A percentile compares a stretch with the other conserved stretches of the same genome.
phyloP scores from a whole-genome alignment of 2,329 filamentous ascomycete genomes.

The Alternaria brassicae region DNA sequence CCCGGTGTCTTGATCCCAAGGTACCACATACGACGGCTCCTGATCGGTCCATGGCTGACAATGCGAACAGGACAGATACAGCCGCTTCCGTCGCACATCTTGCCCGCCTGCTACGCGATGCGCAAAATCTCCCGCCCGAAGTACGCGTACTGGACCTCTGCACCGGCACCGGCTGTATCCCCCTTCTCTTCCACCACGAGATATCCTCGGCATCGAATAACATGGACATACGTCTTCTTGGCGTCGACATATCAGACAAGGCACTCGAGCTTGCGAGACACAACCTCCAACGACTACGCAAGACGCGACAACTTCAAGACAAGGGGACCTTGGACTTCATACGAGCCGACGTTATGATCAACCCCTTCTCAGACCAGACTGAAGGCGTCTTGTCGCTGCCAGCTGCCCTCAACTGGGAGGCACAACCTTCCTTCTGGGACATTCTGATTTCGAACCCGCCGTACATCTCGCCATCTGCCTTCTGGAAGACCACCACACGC shows the following conservation, averaged over 20 bases:
- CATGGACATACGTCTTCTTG: constrained; percentile 61
- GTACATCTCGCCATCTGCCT: constrained; percentile 76
- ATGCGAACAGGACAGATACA: constrained; percentile 53
- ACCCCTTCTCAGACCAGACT: constrained; percentile 57
- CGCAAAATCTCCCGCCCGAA: constrained; percentile 27
- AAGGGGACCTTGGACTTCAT: constrained; percentile 55
- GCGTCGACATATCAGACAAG: constrained; percentile 73
- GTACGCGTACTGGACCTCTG: constrained; percentile 83
- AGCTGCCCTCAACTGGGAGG: constrained; percentile 20
- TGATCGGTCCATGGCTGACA: constrained; percentile 18
- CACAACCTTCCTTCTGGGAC: constrained; percentile 52
- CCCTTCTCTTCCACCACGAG: constrained; percentile 74
- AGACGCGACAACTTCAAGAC: constrained; percentile 6
- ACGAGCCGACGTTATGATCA: constrained; percentile 54
- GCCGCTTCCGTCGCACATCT: constrained; percentile 50
- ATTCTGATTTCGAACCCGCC: constrained; percentile 89
- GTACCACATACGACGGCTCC: constrained; percentile 43
- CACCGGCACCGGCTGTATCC: constrained; percentile 89
- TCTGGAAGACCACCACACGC: constrained; percentile 67
- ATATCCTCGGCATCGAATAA: constrained; percentile 52
- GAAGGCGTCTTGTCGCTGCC: constrained; percentile 21
- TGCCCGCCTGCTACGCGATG: constrained; percentile 34
- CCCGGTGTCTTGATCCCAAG: constrained; percentile 86
- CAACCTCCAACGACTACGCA: constrained; percentile 63
- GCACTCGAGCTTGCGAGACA: constrained; percentile 70